These are phyloP conservation scores for Odontarrhena argentea DNA, from an alignment of 345 rosid species.

Conservation along the genomic window DNA sequence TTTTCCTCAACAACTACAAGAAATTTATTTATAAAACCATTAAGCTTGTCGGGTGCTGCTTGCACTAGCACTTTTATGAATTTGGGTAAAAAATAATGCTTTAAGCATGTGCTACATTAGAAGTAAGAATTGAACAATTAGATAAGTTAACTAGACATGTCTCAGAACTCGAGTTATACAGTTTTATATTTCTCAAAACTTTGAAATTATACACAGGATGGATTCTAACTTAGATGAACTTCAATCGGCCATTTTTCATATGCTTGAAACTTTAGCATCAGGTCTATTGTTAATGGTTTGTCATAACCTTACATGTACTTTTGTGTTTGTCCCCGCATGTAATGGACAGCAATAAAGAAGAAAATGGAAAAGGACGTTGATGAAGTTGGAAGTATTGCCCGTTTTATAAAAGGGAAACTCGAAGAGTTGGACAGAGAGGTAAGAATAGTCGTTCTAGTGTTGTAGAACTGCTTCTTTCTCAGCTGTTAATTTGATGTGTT, in stretches of 20 bases:
- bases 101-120: conserved; percentile 1
- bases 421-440: conserved; percentile 85
- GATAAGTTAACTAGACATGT: conserved; percentile 7
- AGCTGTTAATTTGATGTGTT: not conserved
- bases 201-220: not conserved
- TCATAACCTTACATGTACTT: conserved; percentile 1
- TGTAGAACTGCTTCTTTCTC: not conserved
- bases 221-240: conserved; percentile 1
- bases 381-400: conserved; percentile 89
- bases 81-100: not conserved
- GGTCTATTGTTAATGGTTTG: conserved; percentile 9
- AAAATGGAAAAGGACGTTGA: conserved; percentile 91
- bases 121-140: not conserved
- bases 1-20: not conserved
- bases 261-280: not conserved
- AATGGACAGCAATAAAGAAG: conserved; percentile 69
- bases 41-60: conserved; percentile 4
- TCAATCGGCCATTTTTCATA: not conserved
- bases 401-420: conserved; percentile 68
- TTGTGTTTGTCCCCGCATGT: conserved; percentile 28
- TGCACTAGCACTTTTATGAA: not conserved
- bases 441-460: conserved; percentile 14
- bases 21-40: not conserved
- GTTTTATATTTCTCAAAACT: not conserved
- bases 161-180: not conserved